Conservation (phyloP, 441 rosid genomes). For the Gossypium gossypioides region DNA sequence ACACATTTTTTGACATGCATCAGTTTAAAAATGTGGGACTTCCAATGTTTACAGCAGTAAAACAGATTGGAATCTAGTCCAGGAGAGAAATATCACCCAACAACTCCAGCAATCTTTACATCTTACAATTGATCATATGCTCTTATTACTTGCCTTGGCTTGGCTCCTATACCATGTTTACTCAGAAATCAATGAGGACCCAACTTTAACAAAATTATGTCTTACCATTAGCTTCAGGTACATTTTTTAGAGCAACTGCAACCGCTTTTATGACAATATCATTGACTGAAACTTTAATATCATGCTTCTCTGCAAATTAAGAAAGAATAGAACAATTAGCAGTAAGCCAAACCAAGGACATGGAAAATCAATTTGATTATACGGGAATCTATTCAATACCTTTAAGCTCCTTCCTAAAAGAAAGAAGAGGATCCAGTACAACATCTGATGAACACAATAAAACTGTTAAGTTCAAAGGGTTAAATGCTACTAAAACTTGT, state of each 20-base stretch:
- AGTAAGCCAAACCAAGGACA: conserved; percentile 16
- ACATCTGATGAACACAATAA: conserved; percentile 54
- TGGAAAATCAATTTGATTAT: conserved; percentile 18
- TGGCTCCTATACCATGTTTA: not conserved
- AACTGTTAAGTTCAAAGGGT: conserved; percentile 21
- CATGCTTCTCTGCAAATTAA: conserved; percentile 62
- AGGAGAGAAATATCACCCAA: not conserved
- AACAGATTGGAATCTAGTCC: not conserved
- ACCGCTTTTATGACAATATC: conserved; percentile 94
- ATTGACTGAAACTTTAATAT: conserved; percentile 79
- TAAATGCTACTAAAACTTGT: conserved; percentile 13
- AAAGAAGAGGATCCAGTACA: conserved; percentile 83
- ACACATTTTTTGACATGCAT: not conserved
- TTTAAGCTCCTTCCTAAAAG: conserved; percentile 81
- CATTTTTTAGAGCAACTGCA: conserved; percentile 72
- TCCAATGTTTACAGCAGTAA: not conserved
- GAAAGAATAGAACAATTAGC: conserved; percentile 20
- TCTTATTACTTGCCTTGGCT: conserved; percentile 4
- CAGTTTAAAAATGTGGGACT: not conserved
- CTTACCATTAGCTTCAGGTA: conserved; percentile 90
- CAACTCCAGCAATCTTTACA: not conserved
- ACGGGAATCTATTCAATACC: conserved; percentile 34
- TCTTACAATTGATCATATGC: not conserved
- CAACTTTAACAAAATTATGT: conserved; percentile 10
- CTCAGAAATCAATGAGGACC: conserved; percentile 10